Conservation (phyloP, 352 stramenopile species). For the Phytophthora hybrid region DNA sequence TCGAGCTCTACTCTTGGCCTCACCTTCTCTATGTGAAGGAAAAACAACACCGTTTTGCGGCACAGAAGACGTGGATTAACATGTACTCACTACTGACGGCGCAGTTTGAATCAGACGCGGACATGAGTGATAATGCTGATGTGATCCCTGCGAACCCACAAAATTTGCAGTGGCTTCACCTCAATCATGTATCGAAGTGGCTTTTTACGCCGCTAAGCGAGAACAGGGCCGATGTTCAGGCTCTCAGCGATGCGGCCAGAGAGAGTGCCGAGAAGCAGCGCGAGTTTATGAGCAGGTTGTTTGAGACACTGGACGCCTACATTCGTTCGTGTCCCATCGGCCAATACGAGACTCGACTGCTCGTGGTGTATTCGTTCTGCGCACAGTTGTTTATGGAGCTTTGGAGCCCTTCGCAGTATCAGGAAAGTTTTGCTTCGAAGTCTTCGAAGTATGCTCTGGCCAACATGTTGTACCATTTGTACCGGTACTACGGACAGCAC, state of each 20-base stretch:
- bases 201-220: slow-evolving; percentile 55
- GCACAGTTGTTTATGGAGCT: slow-evolving; percentile 86
- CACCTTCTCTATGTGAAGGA: slow-evolving; percentile 93
- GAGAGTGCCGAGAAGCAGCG: slow-evolving; percentile 52
- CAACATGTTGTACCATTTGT: slow-evolving; percentile 94
- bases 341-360: slow-evolving; percentile 92
- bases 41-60: slow-evolving; percentile 72
- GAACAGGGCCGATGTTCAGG: slow-evolving; percentile 20
- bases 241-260: slow-evolving; percentile 28
- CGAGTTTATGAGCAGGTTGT: slow-evolving; percentile 82
- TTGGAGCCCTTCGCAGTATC: slow-evolving; percentile 39
- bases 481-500: slow-evolving; percentile 96
- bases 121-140: slow-evolving; percentile 17
- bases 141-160: slow-evolving; percentile 16
- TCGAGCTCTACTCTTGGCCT: slow-evolving; percentile 98
- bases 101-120: slow-evolving; percentile 68
- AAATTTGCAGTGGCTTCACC: slow-evolving; percentile 69
- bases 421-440: slow-evolving; percentile 13
- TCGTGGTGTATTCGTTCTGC: slow-evolving; percentile 92
- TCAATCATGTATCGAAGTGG: slow-evolving; percentile 72
- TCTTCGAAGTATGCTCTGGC: slow-evolving; percentile 68
- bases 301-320: slow-evolving; percentile 93
- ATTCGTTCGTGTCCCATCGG: slow-evolving; percentile 89
- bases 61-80: slow-evolving; percentile 89
- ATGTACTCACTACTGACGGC: slow-evolving; percentile 90